phyloP scores from a whole-genome alignment of 2,329 filamentous ascomycete species.

The Botryotinia calthae region DNA sequence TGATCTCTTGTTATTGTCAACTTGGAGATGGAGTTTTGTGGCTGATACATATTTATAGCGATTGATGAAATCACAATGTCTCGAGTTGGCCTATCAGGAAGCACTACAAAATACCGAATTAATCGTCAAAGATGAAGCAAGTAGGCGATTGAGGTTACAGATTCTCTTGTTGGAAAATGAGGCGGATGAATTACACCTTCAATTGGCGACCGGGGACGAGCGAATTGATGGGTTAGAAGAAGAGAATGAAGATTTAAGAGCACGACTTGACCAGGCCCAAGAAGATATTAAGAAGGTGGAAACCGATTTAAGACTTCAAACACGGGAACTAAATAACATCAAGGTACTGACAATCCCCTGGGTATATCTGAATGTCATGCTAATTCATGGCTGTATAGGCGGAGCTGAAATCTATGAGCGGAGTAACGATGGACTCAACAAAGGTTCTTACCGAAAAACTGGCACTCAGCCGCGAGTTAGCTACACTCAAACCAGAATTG shows the following conservation, averaged over 20 bases:
- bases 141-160: conserved; percentile 66
- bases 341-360: conserved; percentile 45
- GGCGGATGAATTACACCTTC: conserved; percentile 63
- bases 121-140: conserved; percentile 71
- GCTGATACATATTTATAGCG: conserved; percentile 27
- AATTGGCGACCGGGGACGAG: conserved; percentile 58
- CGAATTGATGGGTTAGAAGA: conserved; percentile 55
- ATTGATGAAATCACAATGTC: conserved; percentile 39
- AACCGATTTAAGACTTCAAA: conserved; percentile 48
- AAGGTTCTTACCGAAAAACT: conserved; percentile 67
- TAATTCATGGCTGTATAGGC: conserved; percentile 48
- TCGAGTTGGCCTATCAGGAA: conserved; percentile 70
- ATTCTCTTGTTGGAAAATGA: conserved; percentile 73
- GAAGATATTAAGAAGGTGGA: conserved; percentile 36
- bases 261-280: conserved; percentile 49
- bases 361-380: background rate
- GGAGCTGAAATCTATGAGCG: conserved; percentile 68
- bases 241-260: conserved; percentile 47
- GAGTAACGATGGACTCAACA: conserved; percentile 64
- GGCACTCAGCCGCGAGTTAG: conserved; percentile 57
- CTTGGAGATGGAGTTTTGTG: background rate
- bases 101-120: conserved; percentile 63
- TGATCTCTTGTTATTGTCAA: background rate
- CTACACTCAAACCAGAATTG: conserved; percentile 57
- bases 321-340: conserved; percentile 54